Evolutionary conservation across 805 yeast species (phyloP), one percentile per base, ranked within the genome.

Genomic region (Monosporozyma servazzii): DNA sequence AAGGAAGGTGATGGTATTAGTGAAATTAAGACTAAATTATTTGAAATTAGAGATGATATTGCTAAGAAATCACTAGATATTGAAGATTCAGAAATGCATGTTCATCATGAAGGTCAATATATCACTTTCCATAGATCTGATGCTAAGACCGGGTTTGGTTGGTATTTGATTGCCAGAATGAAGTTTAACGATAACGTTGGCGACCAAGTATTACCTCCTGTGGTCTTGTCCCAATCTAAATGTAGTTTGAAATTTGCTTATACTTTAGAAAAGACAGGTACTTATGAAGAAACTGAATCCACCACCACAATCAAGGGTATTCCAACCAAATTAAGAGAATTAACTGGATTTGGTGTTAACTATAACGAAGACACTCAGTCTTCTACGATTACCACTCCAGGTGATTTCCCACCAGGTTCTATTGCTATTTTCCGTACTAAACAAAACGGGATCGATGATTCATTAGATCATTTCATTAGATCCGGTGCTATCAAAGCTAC

Each of bases 81-180:
- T 41, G 75, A 72, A 50, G 95, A 87, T 56, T 86, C 86, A 59
- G 97, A 91, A 68, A 88, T 87, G 86, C 91, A 87, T 65, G 86
- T 91, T 41, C 97, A 91, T 63, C 96, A 87, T 61, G 95, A 89
- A 56, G 96, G 87, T 13, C 96, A 90, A 66, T 91, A 77, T 66
- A 87, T 91, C 53, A 90, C 97, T 0, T 81, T 91, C 50, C 97
- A 91, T 66, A 75, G 98, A 58, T 78, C 82, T 27, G 87, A 88
- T 64, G 84, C 95, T 0, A 77, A 80, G 56, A 81, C 88, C 2
- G 98, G 98, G 1, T 76, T 77, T 53, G 99, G 99, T 2, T 87
- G 86, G 80, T 88, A 86, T 59, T 73, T 93, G 59, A 78, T 91
- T 60, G 96, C 96, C 0, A 79, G 96, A 63, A 81, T 93, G 2